These are phyloP conservation scores for Recurvomyces mirabilis DNA, from an alignment of 495 filamentous ascomycete genomes.

Conservation along the genomic window DNA sequence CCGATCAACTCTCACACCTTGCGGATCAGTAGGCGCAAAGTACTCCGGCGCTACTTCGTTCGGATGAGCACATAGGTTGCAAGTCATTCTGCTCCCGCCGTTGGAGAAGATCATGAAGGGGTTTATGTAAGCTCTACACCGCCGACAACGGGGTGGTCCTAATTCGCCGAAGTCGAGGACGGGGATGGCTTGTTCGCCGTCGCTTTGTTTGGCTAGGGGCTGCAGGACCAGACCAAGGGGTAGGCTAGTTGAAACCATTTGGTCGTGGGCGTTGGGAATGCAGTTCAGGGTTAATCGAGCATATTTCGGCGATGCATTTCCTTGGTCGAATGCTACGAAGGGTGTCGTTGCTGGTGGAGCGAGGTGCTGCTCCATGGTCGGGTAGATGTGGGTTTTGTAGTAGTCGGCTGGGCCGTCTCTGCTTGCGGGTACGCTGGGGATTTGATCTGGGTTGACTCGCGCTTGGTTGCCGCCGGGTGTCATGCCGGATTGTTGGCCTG, in stretches of 20 bases:
- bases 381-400: conserved; percentile 78
- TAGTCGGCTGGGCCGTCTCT: conserved; percentile 71
- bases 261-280: conserved; percentile 74
- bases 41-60: conserved; percentile 92
- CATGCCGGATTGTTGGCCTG: conserved; percentile 25
- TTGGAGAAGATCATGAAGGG: conserved; percentile 96
- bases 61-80: conserved; percentile 96
- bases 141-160: conserved; percentile 82
- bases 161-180: conserved; percentile 89
- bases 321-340: conserved; percentile 87
- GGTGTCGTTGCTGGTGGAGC: conserved; percentile 84
- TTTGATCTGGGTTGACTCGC: conserved; percentile 80
- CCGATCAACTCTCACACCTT: conserved; percentile 77
- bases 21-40: conserved; percentile 79
- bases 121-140: conserved; percentile 96
- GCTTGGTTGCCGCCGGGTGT: conserved; percentile 45
- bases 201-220: conserved; percentile 70
- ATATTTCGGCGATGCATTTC: conserved; percentile 92
- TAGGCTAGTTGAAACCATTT: conserved; percentile 63
- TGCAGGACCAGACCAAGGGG: conserved; percentile 85
- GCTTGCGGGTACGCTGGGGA: conserved; percentile 80
- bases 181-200: conserved; percentile 79
- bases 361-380: conserved; percentile 84
- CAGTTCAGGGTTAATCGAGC: conserved; percentile 84
- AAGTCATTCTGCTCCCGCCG: conserved; percentile 91